Conservation (phyloP, 306 rosid species). For the Vigna mungo region DNA sequence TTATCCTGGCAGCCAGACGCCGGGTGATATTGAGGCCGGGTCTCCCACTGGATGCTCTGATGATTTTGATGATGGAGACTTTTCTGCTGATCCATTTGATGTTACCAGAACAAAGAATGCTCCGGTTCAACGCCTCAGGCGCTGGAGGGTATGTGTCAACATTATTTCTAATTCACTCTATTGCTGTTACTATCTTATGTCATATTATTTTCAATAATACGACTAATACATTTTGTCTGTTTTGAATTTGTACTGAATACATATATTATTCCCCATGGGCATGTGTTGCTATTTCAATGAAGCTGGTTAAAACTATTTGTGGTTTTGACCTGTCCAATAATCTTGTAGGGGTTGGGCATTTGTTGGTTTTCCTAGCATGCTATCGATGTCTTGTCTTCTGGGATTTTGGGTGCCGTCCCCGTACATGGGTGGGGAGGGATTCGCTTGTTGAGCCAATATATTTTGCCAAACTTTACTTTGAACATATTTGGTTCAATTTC, state of each 20-base stretch:
- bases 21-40: slow-evolving; percentile 65
- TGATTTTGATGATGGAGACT: slow-evolving; percentile 53
- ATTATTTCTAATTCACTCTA: not conserved
- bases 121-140: slow-evolving; percentile 70
- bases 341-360: not conserved
- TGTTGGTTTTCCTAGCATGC: not conserved
- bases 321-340: not conserved
- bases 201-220: not conserved
- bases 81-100: slow-evolving; percentile 55
- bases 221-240: slow-evolving; percentile 15
- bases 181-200: not conserved
- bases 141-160: slow-evolving; percentile 74
- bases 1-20: slow-evolving; percentile 48
- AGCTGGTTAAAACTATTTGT: not conserved
- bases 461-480: not conserved
- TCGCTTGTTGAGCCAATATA: not conserved
- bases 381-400: not conserved
- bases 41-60: slow-evolving; percentile 36
- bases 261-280: not conserved
- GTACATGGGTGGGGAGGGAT: not conserved
- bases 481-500: no score
- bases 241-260: not conserved
- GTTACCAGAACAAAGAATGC: slow-evolving; percentile 76
- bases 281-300: not conserved
- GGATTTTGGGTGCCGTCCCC: not conserved